Conservation (phyloP, 306 rosid species). For the Morella rubra region DNA sequence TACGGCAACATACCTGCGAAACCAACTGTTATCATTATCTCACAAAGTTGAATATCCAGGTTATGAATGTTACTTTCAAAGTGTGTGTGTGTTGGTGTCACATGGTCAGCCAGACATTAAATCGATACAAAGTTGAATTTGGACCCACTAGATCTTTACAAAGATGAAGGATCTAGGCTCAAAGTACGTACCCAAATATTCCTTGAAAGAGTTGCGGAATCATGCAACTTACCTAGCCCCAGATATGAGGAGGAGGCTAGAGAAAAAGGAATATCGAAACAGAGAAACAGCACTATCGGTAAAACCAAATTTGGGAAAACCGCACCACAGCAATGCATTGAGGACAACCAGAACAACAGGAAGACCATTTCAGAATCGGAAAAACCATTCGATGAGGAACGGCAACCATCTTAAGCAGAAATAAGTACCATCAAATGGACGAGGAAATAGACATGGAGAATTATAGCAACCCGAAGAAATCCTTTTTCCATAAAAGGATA, state of each 20-base stretch:
- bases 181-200: neutral
- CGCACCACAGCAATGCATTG: neutral
- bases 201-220: neutral
- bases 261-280: conserved; percentile 2
- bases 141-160: neutral
- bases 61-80: neutral
- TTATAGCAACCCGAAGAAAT: too few relatives aligned
- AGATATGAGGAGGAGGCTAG: neutral
- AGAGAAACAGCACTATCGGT: neutral
- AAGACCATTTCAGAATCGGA: conserved; percentile 6
- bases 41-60: neutral
- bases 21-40: conserved; percentile 12
- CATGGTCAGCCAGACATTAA: neutral
- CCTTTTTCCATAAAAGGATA: too few relatives aligned
- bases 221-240: neutral
- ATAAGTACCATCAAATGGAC: too few relatives aligned
- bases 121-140: neutral
- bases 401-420: conserved; percentile 2
- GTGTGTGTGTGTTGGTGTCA: neutral
- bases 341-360: conserved; percentile 5
- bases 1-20: conserved; percentile 84
- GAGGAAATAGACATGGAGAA: too few relatives aligned
- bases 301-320: neutral
- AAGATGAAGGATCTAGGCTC: neutral
- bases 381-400: too few relatives aligned